phyloP scores from a whole-genome alignment of 1,284 basidiomycete species.

The Malassezia caprae region DNA sequence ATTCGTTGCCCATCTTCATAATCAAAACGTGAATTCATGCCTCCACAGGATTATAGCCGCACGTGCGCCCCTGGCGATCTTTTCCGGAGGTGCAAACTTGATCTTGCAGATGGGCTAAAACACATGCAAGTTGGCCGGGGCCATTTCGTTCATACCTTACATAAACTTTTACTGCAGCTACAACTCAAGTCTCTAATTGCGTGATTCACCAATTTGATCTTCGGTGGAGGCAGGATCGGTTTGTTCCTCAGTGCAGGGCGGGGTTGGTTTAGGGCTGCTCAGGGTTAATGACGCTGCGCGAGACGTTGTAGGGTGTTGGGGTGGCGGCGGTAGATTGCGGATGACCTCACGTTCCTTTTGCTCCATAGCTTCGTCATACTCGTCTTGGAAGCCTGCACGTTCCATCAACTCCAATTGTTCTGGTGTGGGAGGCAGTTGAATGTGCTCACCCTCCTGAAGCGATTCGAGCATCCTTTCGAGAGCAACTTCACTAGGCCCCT shows the following conservation, averaged over 20 bases:
- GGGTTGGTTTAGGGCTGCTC: background rate
- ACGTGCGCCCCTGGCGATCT: too few species aligned
- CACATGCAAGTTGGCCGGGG: too few species aligned
- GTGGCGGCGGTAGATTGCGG: conserved; percentile 27
- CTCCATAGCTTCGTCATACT: conserved; percentile 33
- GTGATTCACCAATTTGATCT: background rate
- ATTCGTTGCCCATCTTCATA: too few species aligned
- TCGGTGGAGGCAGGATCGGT: background rate
- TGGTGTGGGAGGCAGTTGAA: conserved; percentile 42
- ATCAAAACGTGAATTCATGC: too few species aligned
- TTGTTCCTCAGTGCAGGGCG: background rate
- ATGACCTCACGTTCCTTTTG: conserved; percentile 25
- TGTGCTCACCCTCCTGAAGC: conserved; percentile 35
- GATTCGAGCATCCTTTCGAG: conserved; percentile 13
- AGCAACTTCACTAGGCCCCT: conserved; percentile 5
- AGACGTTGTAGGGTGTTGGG: conserved; percentile 18
- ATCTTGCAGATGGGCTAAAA: too few species aligned
- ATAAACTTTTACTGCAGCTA: background rate
- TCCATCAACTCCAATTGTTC: conserved; percentile 43
- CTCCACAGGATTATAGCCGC: too few species aligned
- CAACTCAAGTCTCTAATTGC: background rate
- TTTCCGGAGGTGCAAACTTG: too few species aligned
- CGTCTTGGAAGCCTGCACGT: conserved; percentile 39
- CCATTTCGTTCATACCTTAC: background rate
- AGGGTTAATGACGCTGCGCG: background rate